Conservation (phyloP, 192 early-diverging fungal genomes). For the Coemansia aciculifera region DNA sequence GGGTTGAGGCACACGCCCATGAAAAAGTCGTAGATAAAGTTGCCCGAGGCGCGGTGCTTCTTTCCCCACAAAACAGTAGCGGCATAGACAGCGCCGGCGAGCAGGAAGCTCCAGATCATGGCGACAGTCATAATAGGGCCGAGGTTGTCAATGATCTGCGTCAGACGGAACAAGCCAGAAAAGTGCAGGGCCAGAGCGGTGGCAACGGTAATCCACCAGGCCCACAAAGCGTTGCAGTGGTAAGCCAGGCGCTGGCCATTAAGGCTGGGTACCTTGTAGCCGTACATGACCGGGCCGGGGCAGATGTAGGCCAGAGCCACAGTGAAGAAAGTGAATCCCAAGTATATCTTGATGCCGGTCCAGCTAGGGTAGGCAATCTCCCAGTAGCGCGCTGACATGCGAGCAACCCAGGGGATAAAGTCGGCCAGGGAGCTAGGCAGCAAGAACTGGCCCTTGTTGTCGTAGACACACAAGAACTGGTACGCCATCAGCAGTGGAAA, state of each 20-base stretch:
- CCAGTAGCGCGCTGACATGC: slow-evolving; percentile 54
- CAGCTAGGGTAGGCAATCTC: slow-evolving; percentile 60
- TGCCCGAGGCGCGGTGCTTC: slow-evolving; percentile 68
- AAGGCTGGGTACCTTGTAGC: slow-evolving; percentile 68
- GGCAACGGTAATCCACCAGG: slow-evolving; percentile 59
- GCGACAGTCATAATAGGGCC: slow-evolving; percentile 63
- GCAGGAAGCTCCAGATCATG: slow-evolving; percentile 75
- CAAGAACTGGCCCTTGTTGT: slow-evolving; percentile 62
- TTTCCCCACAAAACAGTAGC: slow-evolving; percentile 80
- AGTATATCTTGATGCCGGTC: slow-evolving; percentile 61
- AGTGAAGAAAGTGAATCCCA: slow-evolving; percentile 61
- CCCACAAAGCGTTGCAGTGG: slow-evolving; percentile 81
- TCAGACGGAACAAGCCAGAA: slow-evolving; percentile 60
- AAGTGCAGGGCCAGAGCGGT: slow-evolving; percentile 64
- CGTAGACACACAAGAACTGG: slow-evolving; percentile 70
- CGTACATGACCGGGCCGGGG: slow-evolving; percentile 68
- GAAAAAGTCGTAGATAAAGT: slow-evolving; percentile 89
- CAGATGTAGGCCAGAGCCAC: slow-evolving; percentile 61
- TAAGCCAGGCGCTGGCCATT: slow-evolving; percentile 78
- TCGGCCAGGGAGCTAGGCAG: slow-evolving; percentile 49
- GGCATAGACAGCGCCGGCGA: slow-evolving; percentile 43
- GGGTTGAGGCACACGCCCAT: slow-evolving; percentile 97
- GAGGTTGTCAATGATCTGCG: slow-evolving; percentile 65
- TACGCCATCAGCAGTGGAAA: slow-evolving; percentile 76
- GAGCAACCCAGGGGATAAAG: slow-evolving; percentile 46